Conservation (phyloP, 1,284 basidiomycete species). For the Chondrostereum purpureum region DNA sequence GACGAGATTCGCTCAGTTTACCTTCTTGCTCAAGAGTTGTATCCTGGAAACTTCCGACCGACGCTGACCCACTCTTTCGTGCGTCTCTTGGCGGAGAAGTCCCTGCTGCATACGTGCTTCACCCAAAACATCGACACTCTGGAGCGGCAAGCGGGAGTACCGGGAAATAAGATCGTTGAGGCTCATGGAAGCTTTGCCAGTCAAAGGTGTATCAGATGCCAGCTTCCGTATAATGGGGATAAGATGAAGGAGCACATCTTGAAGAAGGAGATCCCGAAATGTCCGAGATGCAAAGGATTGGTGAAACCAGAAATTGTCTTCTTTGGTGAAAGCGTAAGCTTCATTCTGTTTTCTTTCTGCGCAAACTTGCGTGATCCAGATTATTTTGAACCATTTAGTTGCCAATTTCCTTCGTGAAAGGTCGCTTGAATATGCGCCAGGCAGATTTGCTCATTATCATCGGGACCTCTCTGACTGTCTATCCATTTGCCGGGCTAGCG, state of each 20-base stretch:
- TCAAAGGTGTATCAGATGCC: constrained; percentile 76
- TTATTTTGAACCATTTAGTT: constrained; percentile 33
- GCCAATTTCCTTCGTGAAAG: constrained; percentile 47
- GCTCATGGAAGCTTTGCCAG: constrained; percentile 89
- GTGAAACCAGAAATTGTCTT: constrained; percentile 96
- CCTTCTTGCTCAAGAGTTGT: constrained; percentile 84
- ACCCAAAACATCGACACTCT: constrained; percentile 94
- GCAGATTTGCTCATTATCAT: constrained; percentile 89
- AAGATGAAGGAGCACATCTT: constrained; percentile 58
- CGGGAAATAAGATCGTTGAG: constrained; percentile 74
- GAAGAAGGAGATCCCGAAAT: constrained; percentile 56
- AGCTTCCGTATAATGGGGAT: constrained; percentile 50
- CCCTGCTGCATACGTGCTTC: constrained; percentile 69
- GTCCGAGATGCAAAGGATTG: constrained; percentile 46
- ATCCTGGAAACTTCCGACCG: constrained; percentile 82
- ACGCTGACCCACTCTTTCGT: constrained; percentile 91
- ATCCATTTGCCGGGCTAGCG: constrained; percentile 69
- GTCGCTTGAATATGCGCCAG: constrained; percentile 40
- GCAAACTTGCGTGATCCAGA: not conserved
- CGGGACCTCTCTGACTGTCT: constrained; percentile 84
- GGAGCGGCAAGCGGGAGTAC: constrained; percentile 80
- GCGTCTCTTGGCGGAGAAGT: constrained; percentile 61
- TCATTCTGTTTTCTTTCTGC: not conserved
- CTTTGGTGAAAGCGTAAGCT: constrained; percentile 72
- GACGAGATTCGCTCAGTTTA: constrained; percentile 52